phyloP scores from a whole-genome alignment of 129 eudicot species.

The Glebionis coronaria region DNA sequence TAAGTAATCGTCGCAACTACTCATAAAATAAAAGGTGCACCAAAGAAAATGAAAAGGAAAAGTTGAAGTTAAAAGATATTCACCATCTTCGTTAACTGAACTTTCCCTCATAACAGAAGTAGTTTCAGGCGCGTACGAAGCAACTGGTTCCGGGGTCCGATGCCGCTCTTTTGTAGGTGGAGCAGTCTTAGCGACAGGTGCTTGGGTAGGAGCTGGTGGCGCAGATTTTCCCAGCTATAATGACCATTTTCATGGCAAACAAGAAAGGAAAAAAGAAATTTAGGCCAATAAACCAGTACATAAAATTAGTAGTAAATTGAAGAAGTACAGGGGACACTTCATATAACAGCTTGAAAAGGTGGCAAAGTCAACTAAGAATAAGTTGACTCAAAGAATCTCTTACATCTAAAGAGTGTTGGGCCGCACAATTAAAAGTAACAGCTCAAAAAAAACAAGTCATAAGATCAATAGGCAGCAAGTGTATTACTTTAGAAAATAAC shows the following conservation, averaged over 20 bases:
- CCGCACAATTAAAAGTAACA: no score
- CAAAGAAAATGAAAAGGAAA: not conserved
- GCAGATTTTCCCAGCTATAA: slow-evolving; percentile 58
- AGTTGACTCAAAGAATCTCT: no score
- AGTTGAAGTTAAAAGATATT: not conserved
- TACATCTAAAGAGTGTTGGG: no score
- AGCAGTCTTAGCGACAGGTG: slow-evolving; percentile 37
- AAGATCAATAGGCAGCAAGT: no score
- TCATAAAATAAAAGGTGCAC: not conserved
- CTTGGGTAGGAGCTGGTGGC: slow-evolving; percentile 40
- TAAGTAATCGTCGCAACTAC: not conserved
- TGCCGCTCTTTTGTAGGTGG: slow-evolving; percentile 57
- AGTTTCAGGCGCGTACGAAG: slow-evolving; percentile 43
- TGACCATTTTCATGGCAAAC: slow-evolving; percentile 10
- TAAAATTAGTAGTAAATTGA: not conserved
- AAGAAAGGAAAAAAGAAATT: not conserved
- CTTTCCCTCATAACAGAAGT: slow-evolving; percentile 40
- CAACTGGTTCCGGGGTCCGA: slow-evolving; percentile 44
- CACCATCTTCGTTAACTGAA: slow-evolving; percentile 53
- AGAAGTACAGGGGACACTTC: not conserved
- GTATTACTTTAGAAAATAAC: no score
- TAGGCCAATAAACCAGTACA: not conserved
- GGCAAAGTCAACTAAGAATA: no score
- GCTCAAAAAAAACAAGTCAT: no score
- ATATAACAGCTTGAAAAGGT: not conserved